Conservation (phyloP, 768 basidiomycete species). For the Trametes maxima region DNA sequence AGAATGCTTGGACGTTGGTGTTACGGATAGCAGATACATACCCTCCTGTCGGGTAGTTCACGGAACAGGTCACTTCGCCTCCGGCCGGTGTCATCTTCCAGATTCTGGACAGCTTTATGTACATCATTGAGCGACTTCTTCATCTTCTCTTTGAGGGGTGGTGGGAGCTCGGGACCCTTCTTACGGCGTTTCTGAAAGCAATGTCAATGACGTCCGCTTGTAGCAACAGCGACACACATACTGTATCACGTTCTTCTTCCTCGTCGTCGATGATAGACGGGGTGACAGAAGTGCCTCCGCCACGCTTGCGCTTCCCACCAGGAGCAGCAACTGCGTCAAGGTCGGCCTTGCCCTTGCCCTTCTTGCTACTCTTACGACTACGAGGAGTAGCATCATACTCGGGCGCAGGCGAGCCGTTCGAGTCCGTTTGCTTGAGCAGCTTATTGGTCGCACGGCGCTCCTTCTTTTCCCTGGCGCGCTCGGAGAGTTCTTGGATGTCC, state of each 20-base stretch:
- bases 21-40: slow-evolving; percentile 40
- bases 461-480: slow-evolving; percentile 64
- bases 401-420: slow-evolving; percentile 26
- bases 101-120: slow-evolving; percentile 69
- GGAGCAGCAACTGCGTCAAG: slow-evolving; percentile 32
- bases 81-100: slow-evolving; percentile 72
- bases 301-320: slow-evolving; percentile 77
- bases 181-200: slow-evolving; percentile 81
- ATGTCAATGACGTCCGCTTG: neutral
- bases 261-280: slow-evolving; percentile 76
- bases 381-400: slow-evolving; percentile 39
- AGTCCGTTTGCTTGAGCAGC: slow-evolving; percentile 56
- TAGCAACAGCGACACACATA: slow-evolving; percentile 36
- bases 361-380: slow-evolving; percentile 54
- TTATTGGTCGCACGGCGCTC: slow-evolving; percentile 64
- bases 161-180: slow-evolving; percentile 57
- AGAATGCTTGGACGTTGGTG: slow-evolving; percentile 21
- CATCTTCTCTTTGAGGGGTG: slow-evolving; percentile 70
- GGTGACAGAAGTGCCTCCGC: slow-evolving; percentile 71
- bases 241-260: slow-evolving; percentile 71
- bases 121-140: slow-evolving; percentile 82
- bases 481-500: slow-evolving; percentile 73
- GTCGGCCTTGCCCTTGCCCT: slow-evolving; percentile 58
- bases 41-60: slow-evolving; percentile 80
- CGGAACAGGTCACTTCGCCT: slow-evolving; percentile 87